Evolutionary conservation across 257 asterid species (phyloP).

Genomic region (Solanum bulbocastanum): DNA sequence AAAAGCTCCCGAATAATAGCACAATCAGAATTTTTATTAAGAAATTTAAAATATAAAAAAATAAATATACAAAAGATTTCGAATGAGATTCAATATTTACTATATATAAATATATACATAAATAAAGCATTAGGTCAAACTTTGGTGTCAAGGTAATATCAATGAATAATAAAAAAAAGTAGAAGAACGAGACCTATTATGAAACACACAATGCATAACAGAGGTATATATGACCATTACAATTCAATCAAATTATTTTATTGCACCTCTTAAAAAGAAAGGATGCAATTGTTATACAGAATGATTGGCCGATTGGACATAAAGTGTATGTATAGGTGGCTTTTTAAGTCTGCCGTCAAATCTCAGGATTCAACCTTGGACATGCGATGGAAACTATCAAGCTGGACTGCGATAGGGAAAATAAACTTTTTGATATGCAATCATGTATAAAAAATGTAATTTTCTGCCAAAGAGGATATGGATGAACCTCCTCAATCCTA

Average conservation of each 20-base stretch:
- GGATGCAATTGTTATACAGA: background rate
- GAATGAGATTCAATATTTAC: background rate
- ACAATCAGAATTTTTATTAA: background rate
- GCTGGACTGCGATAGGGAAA: background rate
- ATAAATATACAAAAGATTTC: background rate
- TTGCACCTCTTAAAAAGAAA: background rate
- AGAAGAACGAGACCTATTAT: background rate
- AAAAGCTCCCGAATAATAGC: fast-evolving
- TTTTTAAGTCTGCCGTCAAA: background rate
- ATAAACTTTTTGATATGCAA: fast-evolving
- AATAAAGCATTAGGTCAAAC: fast-evolving
- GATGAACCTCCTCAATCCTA: background rate
- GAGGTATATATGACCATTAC: background rate
- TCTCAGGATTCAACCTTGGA: background rate
- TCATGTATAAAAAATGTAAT: background rate
- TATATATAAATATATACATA: background rate
- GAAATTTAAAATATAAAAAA: background rate
- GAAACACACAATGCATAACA: background rate
- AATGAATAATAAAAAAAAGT: background rate
- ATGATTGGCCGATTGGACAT: background rate
- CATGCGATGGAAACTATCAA: background rate
- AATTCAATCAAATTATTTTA: background rate
- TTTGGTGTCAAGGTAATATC: background rate
- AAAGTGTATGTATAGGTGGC: background rate
- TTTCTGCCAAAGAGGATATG: background rate